Evolutionary conservation across 345 rosid species (phyloP), one percentile per base, ranked within the genome.

Genomic region (Brassica juncea): DNA sequence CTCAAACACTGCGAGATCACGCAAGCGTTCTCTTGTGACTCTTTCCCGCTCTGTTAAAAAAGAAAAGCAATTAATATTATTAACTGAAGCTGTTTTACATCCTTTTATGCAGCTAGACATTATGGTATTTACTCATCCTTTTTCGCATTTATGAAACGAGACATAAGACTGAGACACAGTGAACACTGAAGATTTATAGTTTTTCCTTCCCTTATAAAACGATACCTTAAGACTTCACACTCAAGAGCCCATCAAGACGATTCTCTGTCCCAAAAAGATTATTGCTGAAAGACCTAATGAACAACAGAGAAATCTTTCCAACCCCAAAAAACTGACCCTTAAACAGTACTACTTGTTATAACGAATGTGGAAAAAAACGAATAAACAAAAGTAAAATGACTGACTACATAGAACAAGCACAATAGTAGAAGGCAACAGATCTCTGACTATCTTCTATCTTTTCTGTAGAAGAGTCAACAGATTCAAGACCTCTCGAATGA

Each of bases 1-100:
- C 84, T 94, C 97, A 58, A 94, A 91, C 72, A 90, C 80, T 72
- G 93, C 82, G 54, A 94, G 84, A 66, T 94, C 99, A 16, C 90
- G 87, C 8, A 92, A 76, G 75, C 93, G 88, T 78, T 90, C 95
- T 52, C 97, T 86, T 60, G 91, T 91, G 27, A 79, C 75, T 84
- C 91, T 88, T 84, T 94, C 99, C 65, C 85, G 80, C 63, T 86
- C 97, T 94, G 74, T 66, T 9, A 3, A 67, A 74, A 75, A 42
- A 74, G 6, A 28, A 54, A 10, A 44, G 5, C 30, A 27, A 68
- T 8, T 14, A 12, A 55, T 10, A 21, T 15, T 6, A 21, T 69
- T 74, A 76, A 12, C 2, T 21, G 34, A 35, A 70, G 55, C 65
- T 72, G 12, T 58, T 12, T 32, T 32, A 76, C 35, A 30, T 10